These are phyloP conservation scores for Quercus wislizeni DNA, from an alignment of 306 rosid species.

Conservation along the genomic window DNA sequence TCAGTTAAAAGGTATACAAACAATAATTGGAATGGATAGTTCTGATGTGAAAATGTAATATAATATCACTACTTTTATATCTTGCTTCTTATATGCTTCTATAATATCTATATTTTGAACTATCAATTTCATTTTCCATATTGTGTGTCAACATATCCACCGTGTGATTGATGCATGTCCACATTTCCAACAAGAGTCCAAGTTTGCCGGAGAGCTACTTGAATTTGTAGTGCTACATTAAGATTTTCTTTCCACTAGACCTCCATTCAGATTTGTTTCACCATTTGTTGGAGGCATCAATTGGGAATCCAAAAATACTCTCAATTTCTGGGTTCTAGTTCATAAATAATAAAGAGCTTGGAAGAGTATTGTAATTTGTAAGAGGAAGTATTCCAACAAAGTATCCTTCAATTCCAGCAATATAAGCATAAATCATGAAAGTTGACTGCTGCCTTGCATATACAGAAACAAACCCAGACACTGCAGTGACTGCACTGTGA, in stretches of 20 bases:
- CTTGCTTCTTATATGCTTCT: background rate
- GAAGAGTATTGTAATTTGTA: background rate
- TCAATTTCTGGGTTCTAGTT: background rate
- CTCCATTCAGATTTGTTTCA: background rate
- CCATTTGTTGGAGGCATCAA: constrained; percentile 1
- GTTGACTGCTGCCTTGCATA: background rate
- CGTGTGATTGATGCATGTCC: background rate
- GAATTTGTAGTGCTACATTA: background rate
- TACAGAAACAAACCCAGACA: background rate
- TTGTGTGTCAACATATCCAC: constrained; percentile 13
- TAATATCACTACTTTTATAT: background rate
- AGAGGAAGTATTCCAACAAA: background rate
- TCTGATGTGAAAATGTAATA: background rate
- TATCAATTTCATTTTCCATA: background rate
- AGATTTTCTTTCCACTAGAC: constrained; percentile 16
- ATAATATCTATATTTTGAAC: background rate
- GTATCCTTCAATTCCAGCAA: background rate
- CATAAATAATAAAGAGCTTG: background rate
- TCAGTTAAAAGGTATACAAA: background rate
- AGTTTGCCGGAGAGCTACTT: background rate
- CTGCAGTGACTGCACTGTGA: constrained; percentile 12
- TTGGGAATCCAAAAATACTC: background rate
- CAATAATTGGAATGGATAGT: background rate
- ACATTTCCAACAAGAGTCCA: background rate
- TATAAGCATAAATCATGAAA: background rate